Conservation (phyloP, 2,329 filamentous ascomycete genomes). For the Xylariaceae sp. region DNA sequence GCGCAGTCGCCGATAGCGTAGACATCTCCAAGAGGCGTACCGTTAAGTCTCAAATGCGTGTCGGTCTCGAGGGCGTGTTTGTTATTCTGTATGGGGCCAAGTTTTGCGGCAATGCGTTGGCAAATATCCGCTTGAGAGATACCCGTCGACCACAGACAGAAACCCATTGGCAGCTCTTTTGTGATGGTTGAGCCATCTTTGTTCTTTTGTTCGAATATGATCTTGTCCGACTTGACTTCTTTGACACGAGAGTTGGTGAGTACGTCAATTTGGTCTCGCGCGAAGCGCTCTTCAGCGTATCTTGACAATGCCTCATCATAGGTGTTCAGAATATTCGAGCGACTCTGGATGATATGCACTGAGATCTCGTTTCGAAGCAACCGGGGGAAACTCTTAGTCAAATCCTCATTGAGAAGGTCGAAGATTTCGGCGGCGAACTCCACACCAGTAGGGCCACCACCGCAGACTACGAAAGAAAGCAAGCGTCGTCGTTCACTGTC, state of each 20-base stretch:
- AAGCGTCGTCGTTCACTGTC: slow-evolving; percentile 84
- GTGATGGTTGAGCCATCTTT: slow-evolving; percentile 68
- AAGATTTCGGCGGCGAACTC: slow-evolving; percentile 96
- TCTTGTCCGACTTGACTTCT: slow-evolving; percentile 77
- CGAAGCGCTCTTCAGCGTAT: slow-evolving; percentile 87
- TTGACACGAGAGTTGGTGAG: slow-evolving; percentile 90
- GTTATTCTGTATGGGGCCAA: slow-evolving; percentile 75
- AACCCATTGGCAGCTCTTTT: slow-evolving; percentile 92
- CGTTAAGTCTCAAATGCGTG: slow-evolving; percentile 81
- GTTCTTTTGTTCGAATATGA: slow-evolving; percentile 79
- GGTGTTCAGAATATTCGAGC: slow-evolving; percentile 93
- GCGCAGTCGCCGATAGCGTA: slow-evolving; percentile 95
- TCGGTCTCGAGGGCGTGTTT: slow-evolving; percentile 91
- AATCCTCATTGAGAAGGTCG: slow-evolving; percentile 92
- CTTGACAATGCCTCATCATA: slow-evolving; percentile 92
- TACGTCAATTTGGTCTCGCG: slow-evolving; percentile 85
- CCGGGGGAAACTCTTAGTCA: slow-evolving; percentile 76
- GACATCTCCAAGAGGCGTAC: slow-evolving; percentile 85
- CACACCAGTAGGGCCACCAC: slow-evolving; percentile 91
- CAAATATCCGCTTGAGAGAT: slow-evolving; percentile 81
- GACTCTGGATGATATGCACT: slow-evolving; percentile 92
- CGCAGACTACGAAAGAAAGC: slow-evolving; percentile 92
- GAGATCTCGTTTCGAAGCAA: slow-evolving; percentile 96
- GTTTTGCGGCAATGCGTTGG: slow-evolving; percentile 68
- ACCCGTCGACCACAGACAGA: slow-evolving; percentile 97